These are phyloP conservation scores for Silene noctiflora DNA, from an alignment of 179 eudicot genomes.

Conservation along the genomic window DNA sequence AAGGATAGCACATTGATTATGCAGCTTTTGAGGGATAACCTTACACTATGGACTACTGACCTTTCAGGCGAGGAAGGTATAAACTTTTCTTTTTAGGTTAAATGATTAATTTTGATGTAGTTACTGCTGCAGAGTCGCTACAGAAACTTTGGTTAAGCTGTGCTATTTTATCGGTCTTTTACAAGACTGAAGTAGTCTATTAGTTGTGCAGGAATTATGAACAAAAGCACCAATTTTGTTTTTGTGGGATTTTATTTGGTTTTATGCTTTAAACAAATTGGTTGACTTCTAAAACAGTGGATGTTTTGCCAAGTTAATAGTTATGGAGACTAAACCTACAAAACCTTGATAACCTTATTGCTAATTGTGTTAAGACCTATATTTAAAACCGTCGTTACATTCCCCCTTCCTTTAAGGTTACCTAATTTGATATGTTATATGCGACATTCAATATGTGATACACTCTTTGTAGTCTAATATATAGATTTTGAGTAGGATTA, in stretches of 20 bases:
- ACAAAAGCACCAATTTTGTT: too few relatives aligned
- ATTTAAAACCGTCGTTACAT: too few relatives aligned
- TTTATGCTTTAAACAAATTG: background rate
- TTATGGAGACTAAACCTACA: background rate
- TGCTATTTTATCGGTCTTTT: background rate
- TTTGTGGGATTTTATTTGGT: too few relatives aligned
- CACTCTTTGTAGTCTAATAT: too few relatives aligned
- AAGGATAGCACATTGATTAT: conserved; percentile 32
- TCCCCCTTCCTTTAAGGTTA: background rate
- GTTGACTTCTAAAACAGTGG: background rate
- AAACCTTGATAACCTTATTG: background rate
- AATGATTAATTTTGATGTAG: too few relatives aligned
- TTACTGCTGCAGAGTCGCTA: background rate
- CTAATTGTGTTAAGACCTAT: too few relatives aligned
- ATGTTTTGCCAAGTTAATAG: background rate
- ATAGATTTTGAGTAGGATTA: background rate
- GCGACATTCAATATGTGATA: background rate
- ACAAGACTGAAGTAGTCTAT: background rate
- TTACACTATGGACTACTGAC: conserved; percentile 31
- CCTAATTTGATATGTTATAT: background rate
- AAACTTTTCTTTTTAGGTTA: background rate
- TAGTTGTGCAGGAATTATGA: background rate
- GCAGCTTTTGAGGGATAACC: conserved; percentile 34
- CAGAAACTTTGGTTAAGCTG: background rate
- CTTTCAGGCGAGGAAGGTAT: conserved; percentile 30